A percentile compares a stretch with the other conserved stretches of the same genome.
These are phyloP conservation scores for Penicillium canariense DNA, from an alignment of 495 filamentous ascomycete genomes.

Conservation along the genomic window DNA sequence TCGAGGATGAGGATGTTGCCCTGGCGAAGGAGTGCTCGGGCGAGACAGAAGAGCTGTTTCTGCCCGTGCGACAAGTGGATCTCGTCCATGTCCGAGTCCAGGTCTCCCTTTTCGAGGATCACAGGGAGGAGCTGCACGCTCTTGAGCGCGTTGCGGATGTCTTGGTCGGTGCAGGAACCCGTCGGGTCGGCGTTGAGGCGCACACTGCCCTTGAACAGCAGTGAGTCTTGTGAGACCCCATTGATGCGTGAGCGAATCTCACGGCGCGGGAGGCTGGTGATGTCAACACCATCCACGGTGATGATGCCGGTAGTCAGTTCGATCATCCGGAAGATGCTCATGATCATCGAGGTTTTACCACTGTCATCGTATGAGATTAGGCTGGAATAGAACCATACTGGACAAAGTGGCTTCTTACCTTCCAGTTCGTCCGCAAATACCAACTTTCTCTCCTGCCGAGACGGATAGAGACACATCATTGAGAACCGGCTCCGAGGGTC, in stretches of 20 bases:
- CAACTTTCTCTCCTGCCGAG: conserved; percentile 55
- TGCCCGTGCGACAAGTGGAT: conserved; percentile 59
- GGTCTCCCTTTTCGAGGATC: conserved; percentile 48
- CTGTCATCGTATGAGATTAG: conserved; percentile 20
- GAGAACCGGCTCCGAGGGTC: conserved; percentile 43
- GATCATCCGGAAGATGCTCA: conserved; percentile 55
- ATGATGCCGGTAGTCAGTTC: conserved; percentile 44
- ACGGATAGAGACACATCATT: conserved; percentile 51
- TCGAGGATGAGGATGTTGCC: conserved; percentile 51
- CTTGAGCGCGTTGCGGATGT: conserved; percentile 46
- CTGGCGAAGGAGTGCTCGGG: conserved; percentile 53
- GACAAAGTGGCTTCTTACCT: conserved; percentile 27
- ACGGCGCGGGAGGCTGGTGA: conserved; percentile 45
- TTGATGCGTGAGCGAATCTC: conserved; percentile 49
- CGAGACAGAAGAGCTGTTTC: conserved; percentile 63
- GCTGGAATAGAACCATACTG: neutral
- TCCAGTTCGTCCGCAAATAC: conserved; percentile 50
- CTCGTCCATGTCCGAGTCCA: conserved; percentile 50
- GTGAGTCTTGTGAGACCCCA: conserved; percentile 57
- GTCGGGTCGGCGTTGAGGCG: conserved; percentile 51
- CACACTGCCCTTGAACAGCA: conserved; percentile 47
- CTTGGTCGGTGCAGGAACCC: conserved; percentile 25
- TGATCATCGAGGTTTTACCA: conserved; percentile 49
- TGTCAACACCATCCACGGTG: conserved; percentile 47
- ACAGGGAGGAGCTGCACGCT: conserved; percentile 48